phyloP scores from a whole-genome alignment of 495 filamentous ascomycete species.

The Hyaloscypha finlandica region DNA sequence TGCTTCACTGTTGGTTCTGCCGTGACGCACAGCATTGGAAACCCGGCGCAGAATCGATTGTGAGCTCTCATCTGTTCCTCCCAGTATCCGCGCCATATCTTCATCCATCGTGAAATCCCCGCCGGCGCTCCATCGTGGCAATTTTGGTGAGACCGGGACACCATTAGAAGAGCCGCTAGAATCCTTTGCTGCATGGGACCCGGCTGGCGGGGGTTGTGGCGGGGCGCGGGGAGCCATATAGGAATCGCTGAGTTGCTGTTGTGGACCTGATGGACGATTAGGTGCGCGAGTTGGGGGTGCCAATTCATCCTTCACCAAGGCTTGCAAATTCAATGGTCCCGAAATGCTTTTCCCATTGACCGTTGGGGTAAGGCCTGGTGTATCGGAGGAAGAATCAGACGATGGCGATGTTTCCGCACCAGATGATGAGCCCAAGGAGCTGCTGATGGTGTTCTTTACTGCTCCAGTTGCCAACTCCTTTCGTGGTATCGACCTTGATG shows the following conservation, averaged over 20 bases:
- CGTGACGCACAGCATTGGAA: slow-evolving; percentile 90
- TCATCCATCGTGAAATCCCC: slow-evolving; percentile 89
- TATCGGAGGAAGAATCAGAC: slow-evolving; percentile 31
- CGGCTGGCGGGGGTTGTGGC: slow-evolving; percentile 54
- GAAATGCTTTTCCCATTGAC: slow-evolving; percentile 45
- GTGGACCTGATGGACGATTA: slow-evolving; percentile 35
- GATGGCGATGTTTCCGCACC: slow-evolving; percentile 31
- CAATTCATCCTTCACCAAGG: slow-evolving; percentile 25
- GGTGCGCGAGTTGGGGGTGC: slow-evolving; percentile 26
- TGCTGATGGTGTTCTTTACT: slow-evolving; percentile 25
- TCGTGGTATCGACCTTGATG: slow-evolving; percentile 44
- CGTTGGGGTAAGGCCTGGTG: slow-evolving; percentile 32
- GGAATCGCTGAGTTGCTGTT: slow-evolving; percentile 52
- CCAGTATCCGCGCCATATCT: slow-evolving; percentile 81
- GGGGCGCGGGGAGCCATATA: slow-evolving; percentile 66
- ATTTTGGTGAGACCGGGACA: slow-evolving; percentile 60
- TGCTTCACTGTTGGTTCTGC: slow-evolving; percentile 80
- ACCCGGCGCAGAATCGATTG: slow-evolving; percentile 82
- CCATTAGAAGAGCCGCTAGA: slow-evolving; percentile 50
- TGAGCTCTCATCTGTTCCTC: slow-evolving; percentile 65
- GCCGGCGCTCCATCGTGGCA: slow-evolving; percentile 71
- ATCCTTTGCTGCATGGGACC: slow-evolving; percentile 50
- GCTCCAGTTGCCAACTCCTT: slow-evolving; percentile 43
- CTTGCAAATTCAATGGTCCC: slow-evolving; percentile 23
- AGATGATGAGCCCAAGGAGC: slow-evolving; percentile 27